Evolutionary conservation across 495 filamentous ascomycete genomes (phyloP), one percentile per base, ranked within the genome.

Genomic region (Aspergillus coremiiformis): DNA sequence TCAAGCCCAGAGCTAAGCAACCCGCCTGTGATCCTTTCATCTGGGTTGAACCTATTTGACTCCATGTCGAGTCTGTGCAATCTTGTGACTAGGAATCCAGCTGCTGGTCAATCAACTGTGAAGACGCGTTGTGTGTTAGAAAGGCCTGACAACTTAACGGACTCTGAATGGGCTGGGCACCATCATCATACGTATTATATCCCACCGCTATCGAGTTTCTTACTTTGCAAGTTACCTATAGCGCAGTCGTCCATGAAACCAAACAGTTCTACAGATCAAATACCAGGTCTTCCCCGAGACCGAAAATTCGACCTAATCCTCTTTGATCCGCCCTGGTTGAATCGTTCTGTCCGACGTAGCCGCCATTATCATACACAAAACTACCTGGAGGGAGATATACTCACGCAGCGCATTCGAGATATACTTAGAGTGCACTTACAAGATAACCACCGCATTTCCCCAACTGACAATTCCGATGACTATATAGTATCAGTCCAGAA

Each of bases 251-350:
- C 6, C 41, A n/a, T 20, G 10, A 26, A 42, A 30, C 22, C 39
- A 2, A 44, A 10, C 4, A 22, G 44, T 14, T 24, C 53, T n/a
- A n/a, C 35, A 27, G 22, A 26, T 20, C 58, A 61, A 6, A 71
- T 76, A 14, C 62, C 69, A 0, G 56, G 61, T 7, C 44, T 74
- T 1, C 45, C 60, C 6, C 15, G 4, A 11, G 27, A 51, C 15
- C 62, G 68, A 4, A 68, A 71, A 47, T 95, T 96, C 69, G 76
- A 92, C 62, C 71, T 96, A 32, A 79, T 96, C 42, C 66, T 96
- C 21, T 77, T 97, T 7, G 93, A 97, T 63, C 93, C 93, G 17
- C 93, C 93, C 3, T 98, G 92, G 92, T 85, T 89, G 2, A 96
- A 95, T 61, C 78, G 80, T n/a, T 95, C 90, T 20, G 93, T 84